Base-by-base conservation (phyloP, 176 grass and related monocot species). In the Rhynchospora breviuscula region DNA sequence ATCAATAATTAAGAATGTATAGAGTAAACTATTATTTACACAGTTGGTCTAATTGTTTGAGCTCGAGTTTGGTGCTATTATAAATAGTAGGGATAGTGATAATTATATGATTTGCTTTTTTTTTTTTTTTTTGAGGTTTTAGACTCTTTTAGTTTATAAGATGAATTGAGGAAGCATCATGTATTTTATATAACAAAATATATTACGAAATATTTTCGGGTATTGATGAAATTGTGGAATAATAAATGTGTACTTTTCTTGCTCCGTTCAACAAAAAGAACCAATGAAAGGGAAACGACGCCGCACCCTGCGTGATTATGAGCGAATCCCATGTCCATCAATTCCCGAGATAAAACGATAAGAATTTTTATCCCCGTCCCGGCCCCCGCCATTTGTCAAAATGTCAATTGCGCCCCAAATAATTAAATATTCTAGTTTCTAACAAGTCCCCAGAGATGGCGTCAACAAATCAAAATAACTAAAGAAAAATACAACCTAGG, bases 281-380 rank as follows among this genome's bases (percentile, higher is more conserved):
- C 75, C 52, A 66, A 70, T 82, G 8, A 66, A 82, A 62, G 22
- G 31, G 80, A 82, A 82, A 46, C 80, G 80, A 82, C 80, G 80
- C 59, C 61, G 79, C 60, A 18, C 40, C 18, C 1, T 46, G 44
- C 48, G 48, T 53, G 47, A 47, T 21, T 22, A 61, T 7, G 79
- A 81, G 59, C 47, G 22, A 64, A 64, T 65, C 79, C 33, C 15
- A 54, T n/a, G 52, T 57, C 25, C 76, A 79, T 79, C 64, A 67
- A 67, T 17, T 17, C 17, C 46, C 10, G 4, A 79, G 45, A 75
- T 51, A 53, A 71, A 21, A 40, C 4, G 35, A 40, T 40, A 71
- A 78, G 6, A 25, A 60, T 7, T 35, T 57, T 23, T 6, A 8
- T 82, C 67, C 49, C 5, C 61, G n/a, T 29, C 5, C 40, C 46